These are phyloP conservation scores for Oryza glaberrima DNA, from an alignment of 176 grass and related monocot species.

Conservation along the genomic window DNA sequence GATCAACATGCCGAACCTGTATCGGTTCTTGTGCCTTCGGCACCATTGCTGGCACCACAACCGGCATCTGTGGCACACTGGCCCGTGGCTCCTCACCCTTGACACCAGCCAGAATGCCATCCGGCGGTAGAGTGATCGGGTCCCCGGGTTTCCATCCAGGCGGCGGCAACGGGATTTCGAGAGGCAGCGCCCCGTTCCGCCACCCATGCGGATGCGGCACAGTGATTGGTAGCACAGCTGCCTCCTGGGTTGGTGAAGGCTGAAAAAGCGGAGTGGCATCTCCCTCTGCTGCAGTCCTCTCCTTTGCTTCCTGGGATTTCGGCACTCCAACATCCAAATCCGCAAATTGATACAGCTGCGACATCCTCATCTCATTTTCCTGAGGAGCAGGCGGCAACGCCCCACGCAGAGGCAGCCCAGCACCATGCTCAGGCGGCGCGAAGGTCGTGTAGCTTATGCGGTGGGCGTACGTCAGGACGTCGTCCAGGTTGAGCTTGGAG, in stretches of 20 bases:
- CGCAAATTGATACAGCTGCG: conserved; percentile 75
- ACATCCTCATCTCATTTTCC: conserved; percentile 86
- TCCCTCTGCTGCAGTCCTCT: conserved; percentile 44
- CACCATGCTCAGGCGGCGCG: conserved; percentile 94
- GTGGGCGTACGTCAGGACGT: conserved; percentile 80
- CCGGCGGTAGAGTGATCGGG: conserved; percentile 57
- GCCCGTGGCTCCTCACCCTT: conserved; percentile 59
- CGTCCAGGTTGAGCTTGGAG: conserved; percentile 74
- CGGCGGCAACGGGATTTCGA: conserved; percentile 54
- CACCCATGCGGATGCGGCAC: conserved; percentile 64
- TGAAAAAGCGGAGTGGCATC: conserved; percentile 49
- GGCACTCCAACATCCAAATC: conserved; percentile 88
- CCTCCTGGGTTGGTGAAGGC: conserved; percentile 64
- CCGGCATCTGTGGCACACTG: conserved; percentile 31
- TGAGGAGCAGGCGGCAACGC: conserved; percentile 86
- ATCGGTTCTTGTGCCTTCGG: conserved; percentile 52
- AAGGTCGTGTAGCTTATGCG: conserved; percentile 96
- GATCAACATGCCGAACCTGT: conserved; percentile 68
- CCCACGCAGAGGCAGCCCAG: conserved; percentile 75
- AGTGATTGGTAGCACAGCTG: conserved; percentile 60
- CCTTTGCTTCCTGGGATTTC: conserved; percentile 65
- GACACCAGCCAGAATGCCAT: conserved; percentile 51
- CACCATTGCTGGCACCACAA: conserved; percentile 12
- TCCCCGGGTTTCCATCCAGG: conserved; percentile 97
- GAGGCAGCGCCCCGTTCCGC: conserved; percentile 52